phyloP scores from a whole-genome alignment of 345 rosid genomes.

The Punica granatum region DNA sequence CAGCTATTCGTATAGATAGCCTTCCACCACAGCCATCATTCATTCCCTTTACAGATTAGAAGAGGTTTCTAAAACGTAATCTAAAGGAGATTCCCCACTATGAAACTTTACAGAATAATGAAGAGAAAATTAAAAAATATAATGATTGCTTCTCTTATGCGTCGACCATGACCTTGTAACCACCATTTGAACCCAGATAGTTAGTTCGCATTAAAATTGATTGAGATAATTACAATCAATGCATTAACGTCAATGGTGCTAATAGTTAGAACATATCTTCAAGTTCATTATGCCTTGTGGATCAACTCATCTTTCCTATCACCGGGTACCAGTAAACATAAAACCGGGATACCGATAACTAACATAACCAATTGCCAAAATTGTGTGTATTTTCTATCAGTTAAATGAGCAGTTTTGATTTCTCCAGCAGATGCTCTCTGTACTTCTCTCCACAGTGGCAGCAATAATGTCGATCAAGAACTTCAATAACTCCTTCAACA shows the following conservation, averaged over 20 bases:
- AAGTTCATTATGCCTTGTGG: neutral
- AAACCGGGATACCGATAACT: neutral
- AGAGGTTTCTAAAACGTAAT: neutral
- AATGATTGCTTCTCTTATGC: neutral
- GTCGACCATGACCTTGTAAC: neutral
- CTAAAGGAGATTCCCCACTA: slow-evolving; percentile 7
- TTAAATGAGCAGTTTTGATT: neutral
- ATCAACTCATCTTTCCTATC: neutral
- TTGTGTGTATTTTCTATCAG: neutral
- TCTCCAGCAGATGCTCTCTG: slow-evolving; percentile 43
- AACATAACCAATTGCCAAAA: no score
- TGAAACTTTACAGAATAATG: slow-evolving; percentile 4
- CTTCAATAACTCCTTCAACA: slow-evolving; percentile 63
- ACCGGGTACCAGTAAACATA: neutral
- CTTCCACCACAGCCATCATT: slow-evolving; percentile 1
- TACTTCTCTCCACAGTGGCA: slow-evolving; percentile 59
- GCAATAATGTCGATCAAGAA: slow-evolving; percentile 70
- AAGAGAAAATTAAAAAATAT: neutral
- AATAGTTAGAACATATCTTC: neutral
- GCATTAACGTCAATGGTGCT: neutral
- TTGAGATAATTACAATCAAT: neutral
- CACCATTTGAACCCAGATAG: neutral
- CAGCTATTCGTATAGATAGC: neutral
- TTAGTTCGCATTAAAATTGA: neutral
- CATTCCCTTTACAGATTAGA: neutral